phyloP scores from a whole-genome alignment of 192 early-diverging fungal genomes.

The Mortierella hygrophila region DNA sequence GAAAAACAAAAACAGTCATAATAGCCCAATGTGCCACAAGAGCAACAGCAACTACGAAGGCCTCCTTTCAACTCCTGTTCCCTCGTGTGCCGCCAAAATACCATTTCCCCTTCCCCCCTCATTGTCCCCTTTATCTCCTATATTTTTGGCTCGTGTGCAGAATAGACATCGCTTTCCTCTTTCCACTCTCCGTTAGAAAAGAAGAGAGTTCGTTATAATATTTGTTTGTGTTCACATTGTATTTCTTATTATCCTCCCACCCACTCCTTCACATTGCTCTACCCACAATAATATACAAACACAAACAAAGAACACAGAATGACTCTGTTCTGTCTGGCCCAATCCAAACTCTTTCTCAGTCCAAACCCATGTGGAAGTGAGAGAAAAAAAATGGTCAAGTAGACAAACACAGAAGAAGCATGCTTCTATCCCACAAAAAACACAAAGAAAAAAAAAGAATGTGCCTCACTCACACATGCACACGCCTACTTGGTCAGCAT shows the following conservation, averaged over 20 bases:
- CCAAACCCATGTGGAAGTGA: no score
- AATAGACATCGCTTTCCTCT: neutral
- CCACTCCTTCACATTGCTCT: neutral
- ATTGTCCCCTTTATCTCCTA: neutral
- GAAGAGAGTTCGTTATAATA: neutral
- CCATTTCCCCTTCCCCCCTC: neutral
- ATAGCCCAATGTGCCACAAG: neutral
- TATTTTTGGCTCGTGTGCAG: neutral
- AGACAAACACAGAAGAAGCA: no score
- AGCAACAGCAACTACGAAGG: neutral
- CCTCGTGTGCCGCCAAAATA: constrained; percentile 2
- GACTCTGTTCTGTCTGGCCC: no score
- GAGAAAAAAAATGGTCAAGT: no score
- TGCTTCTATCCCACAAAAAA: no score
- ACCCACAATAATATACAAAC: neutral
- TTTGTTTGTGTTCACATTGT: constrained; percentile 6
- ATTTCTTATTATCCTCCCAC: neutral
- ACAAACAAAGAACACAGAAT: neutral
- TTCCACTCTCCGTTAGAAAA: neutral
- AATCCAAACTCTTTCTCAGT: no score
- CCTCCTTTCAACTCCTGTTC: neutral
- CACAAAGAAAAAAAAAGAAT: no score
- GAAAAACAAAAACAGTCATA: no score
- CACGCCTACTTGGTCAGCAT: constrained; percentile 2
- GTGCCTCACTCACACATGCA: neutral